These are phyloP conservation scores for Penicillium ucsense DNA, from an alignment of 495 filamentous ascomycete genomes.

Conservation along the genomic window DNA sequence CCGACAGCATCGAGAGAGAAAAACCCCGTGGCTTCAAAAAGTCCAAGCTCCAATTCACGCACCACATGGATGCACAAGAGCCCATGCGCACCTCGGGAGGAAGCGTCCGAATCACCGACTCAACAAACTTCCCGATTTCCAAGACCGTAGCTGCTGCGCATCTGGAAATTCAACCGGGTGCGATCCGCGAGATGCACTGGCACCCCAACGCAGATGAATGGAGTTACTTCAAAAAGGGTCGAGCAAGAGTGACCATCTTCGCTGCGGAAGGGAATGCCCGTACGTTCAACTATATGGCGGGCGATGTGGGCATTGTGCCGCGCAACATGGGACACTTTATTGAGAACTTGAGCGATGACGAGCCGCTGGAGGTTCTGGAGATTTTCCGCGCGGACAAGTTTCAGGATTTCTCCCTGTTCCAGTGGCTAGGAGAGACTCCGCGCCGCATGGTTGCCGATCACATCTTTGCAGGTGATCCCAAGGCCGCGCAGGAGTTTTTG, in stretches of 20 bases:
- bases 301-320: constrained; percentile 53
- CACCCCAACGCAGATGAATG: constrained; percentile 70
- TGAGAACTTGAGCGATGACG: constrained; percentile 51
- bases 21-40: constrained; percentile 41
- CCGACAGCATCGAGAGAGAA: constrained; percentile 39
- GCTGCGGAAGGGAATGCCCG: constrained; percentile 45
- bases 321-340: constrained; percentile 54
- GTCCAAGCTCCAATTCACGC: constrained; percentile 50
- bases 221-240: constrained; percentile 63
- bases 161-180: constrained; percentile 46
- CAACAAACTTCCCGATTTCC: constrained; percentile 55
- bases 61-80: constrained; percentile 50
- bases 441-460: constrained; percentile 50
- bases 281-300: constrained; percentile 51
- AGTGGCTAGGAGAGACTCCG: constrained; percentile 62
- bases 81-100: constrained; percentile 46
- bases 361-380: constrained; percentile 48
- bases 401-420: constrained; percentile 54
- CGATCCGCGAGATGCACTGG: constrained; percentile 65
- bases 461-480: constrained; percentile 44
- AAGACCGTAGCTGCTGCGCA: constrained; percentile 56
- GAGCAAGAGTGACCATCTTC: constrained; percentile 58
- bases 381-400: constrained; percentile 49
- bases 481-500: constrained; percentile 46
- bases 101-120: constrained; percentile 52